Evolutionary conservation across 2,329 filamentous ascomycete genomes (phyloP).

Genomic region (Alternaria solani): DNA sequence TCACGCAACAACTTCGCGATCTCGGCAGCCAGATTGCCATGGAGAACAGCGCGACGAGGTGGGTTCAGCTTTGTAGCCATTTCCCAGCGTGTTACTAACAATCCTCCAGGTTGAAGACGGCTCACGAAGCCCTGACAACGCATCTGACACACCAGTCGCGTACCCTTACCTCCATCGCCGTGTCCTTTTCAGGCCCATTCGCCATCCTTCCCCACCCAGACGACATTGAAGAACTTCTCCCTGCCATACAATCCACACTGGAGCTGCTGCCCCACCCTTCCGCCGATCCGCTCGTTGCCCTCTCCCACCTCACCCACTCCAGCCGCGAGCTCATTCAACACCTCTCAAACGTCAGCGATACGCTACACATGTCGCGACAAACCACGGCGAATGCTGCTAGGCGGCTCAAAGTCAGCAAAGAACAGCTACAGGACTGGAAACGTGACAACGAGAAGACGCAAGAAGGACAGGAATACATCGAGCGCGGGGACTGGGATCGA

Average conservation of each 20-base stretch:
- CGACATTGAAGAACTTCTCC: conserved; percentile 72
- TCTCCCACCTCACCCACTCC: conserved; percentile 71
- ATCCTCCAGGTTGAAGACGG: conserved; percentile 71
- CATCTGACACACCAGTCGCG: conserved; percentile 79
- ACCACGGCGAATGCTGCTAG: conserved; percentile 82
- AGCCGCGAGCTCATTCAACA: conserved; percentile 78
- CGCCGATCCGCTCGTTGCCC: conserved; percentile 68
- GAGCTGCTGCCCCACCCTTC: conserved; percentile 73
- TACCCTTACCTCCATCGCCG: conserved; percentile 75
- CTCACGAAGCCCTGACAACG: conserved; percentile 76
- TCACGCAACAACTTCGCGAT: conserved; percentile 74
- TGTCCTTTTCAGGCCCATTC: conserved; percentile 74
- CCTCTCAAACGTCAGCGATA: conserved; percentile 86
- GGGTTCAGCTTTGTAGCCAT: conserved; percentile 28
- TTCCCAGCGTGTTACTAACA: conserved; percentile 23
- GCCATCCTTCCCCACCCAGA: conserved; percentile 69
- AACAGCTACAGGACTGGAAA: conserved; percentile 84
- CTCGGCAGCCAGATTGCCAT: conserved; percentile 76
- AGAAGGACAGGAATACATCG: conserved; percentile 82
- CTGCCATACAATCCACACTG: conserved; percentile 70
- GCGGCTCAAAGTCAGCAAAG: conserved; percentile 80
- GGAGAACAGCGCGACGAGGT: conserved; percentile 77
- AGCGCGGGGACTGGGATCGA: conserved; percentile 82
- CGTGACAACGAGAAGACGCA: conserved; percentile 83
- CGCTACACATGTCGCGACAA: conserved; percentile 92